A percentile compares a stretch with the other conserved stretches of the same genome.
Conservation (phyloP, 352 stramenopile genomes). For the Pythium aphanidermatum region DNA sequence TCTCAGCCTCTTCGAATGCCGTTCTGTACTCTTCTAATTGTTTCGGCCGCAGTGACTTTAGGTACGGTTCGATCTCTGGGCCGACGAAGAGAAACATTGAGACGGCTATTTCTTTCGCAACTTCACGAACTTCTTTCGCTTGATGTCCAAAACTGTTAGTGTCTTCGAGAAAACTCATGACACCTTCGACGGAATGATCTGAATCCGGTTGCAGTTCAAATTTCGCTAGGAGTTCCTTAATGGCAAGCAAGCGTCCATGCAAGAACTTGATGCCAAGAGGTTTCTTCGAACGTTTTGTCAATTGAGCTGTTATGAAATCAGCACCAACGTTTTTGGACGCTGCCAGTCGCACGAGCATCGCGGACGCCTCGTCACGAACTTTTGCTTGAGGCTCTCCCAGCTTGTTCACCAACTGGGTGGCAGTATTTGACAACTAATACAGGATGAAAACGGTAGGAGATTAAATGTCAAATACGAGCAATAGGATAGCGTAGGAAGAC, state of each 20-base stretch:
- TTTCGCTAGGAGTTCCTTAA: constrained; percentile 51
- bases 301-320: constrained; percentile 47
- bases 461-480: not conserved
- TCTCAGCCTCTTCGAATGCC: constrained; percentile 72
- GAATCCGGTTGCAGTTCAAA: constrained; percentile 44
- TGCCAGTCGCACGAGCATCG: constrained; percentile 36
- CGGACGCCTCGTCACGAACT: constrained; percentile 61
- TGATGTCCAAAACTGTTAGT: constrained; percentile 84
- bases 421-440: constrained; percentile 59
- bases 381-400: constrained; percentile 66
- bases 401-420: constrained; percentile 76
- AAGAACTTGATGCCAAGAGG: constrained; percentile 66
- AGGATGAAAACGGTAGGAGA: not conserved
- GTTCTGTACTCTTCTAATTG: constrained; percentile 89
- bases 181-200: constrained; percentile 45
- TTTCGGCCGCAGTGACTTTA: constrained; percentile 84
- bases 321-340: constrained; percentile 62
- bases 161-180: constrained; percentile 81
- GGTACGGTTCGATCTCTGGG: constrained; percentile 59
- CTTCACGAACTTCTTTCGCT: constrained; percentile 84
- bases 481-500: constrained; percentile 4
- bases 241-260: constrained; percentile 47
- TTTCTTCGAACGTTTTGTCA: constrained; percentile 73
- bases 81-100: constrained; percentile 60
- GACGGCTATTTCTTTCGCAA: constrained; percentile 83